phyloP scores from a whole-genome alignment of 192 early-diverging fungal genomes.

The Backusella psychrophila region DNA sequence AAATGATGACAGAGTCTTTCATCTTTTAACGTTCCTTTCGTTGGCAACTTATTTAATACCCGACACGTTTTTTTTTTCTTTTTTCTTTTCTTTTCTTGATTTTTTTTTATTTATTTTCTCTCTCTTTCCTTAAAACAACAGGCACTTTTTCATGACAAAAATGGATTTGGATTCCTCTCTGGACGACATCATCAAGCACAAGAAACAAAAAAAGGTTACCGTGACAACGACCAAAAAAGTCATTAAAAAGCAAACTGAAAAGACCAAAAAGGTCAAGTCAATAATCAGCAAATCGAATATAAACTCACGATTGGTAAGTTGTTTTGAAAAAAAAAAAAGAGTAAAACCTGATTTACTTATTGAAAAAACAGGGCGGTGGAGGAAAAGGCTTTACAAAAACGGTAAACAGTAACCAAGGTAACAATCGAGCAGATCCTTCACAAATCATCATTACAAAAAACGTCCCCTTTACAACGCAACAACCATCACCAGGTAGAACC shows the following conservation, averaged over 20 bases:
- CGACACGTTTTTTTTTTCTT: too few species aligned
- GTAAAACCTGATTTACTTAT: not conserved
- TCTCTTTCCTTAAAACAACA: not conserved
- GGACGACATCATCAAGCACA: conserved; percentile 41
- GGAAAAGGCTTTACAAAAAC: not conserved
- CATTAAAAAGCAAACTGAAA: not conserved
- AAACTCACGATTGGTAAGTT: conserved; percentile 7
- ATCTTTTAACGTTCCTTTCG: too few species aligned
- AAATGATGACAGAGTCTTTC: too few species aligned
- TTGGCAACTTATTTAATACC: too few species aligned
- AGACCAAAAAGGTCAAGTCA: not conserved
- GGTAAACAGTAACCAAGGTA: not conserved
- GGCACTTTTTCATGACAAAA: not conserved
- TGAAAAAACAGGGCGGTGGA: not conserved
- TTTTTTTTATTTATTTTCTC: not conserved
- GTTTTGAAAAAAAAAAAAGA: not conserved
- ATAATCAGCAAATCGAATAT: not conserved
- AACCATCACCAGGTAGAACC: not conserved
- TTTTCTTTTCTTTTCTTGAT: too few species aligned
- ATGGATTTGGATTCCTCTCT: conserved; percentile 42
- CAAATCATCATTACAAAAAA: conserved; percentile 28
- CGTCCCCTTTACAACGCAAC: not conserved
- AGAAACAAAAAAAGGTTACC: not conserved
- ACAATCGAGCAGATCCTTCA: conserved; percentile 11
- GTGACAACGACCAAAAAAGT: not conserved